Base-by-base conservation (phyloP, 2,329 filamentous ascomycete genomes). In the Cryphonectria carpinicola region DNA sequence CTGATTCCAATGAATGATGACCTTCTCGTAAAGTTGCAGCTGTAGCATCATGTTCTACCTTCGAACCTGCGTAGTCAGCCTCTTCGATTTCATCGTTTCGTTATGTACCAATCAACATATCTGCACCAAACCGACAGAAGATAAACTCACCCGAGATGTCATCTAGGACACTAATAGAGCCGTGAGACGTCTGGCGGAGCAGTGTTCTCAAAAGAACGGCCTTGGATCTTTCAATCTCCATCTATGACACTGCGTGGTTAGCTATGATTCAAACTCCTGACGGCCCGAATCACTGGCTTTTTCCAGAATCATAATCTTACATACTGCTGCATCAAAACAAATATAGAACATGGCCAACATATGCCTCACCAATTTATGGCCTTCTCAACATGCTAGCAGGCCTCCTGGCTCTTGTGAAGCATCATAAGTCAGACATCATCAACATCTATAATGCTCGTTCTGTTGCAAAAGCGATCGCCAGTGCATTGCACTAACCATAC, bases 231-330 rank as follows among this genome's bases (percentile, higher is more conserved):
- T 65, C 63, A 65, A 32, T 37, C 35, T 65, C 58, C 11, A 62
- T 62, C 25, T 65, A 65, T 43, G 63, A 65, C 63, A 65, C 63
- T 65, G 46, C 63, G 8, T 65, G 63, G 63, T 43, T 65, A n/a
- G 63, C 63, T 52, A 52, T 37, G 41, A n/a, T 65, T 25, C 43
- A 54, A 37, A 4, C 25, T 35, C 46, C 43, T n/a, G 32, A 32
- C n/a, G 25, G 22, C 22, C 28, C 41, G 25, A 17, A n/a, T 54
- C 13, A 28, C n/a, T 65, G 63, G 43, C 63, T 65, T 10, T 65
- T 65, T 65, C 63, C 63, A 54, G 43, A 65, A 37, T 65, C 25
- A 52, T 54, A 37, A 25, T 39, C 41, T 4, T 65, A 65, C 43
- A 46, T 65, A n/a, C 28, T 65, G 25, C 43, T 52, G 19, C 25